Percentiles rank a stretch among this genome's conserved stretches.
Evolutionary conservation across 805 yeast species (phyloP).

Genomic region (Saccharomycopsis capsularis): DNA sequence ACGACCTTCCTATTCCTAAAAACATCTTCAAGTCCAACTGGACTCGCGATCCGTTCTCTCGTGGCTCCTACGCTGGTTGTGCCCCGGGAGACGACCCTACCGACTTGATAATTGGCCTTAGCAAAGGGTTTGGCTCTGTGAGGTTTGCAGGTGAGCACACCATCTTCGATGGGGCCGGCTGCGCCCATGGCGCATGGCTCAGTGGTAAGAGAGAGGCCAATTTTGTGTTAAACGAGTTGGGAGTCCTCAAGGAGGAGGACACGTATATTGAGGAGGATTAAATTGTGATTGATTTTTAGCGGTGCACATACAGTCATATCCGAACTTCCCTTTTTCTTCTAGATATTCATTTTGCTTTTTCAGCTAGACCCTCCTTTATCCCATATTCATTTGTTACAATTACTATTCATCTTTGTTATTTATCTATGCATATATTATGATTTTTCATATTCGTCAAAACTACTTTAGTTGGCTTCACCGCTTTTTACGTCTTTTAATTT

Average conservation of each 20-base stretch:
- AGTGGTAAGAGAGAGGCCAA: conserved; percentile 60
- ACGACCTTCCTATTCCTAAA: conserved; percentile 32
- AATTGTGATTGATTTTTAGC: too few relatives aligned
- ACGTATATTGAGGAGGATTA: conserved; percentile 11
- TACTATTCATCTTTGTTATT: too few relatives aligned
- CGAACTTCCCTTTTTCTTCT: too few relatives aligned
- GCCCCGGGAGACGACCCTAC: conserved; percentile 63
- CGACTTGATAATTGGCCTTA: conserved; percentile 54
- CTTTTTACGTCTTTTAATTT: too few relatives aligned
- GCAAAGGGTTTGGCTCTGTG: conserved; percentile 49
- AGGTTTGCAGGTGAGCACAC: conserved; percentile 94
- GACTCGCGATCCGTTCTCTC: conserved; percentile 70
- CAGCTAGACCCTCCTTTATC: too few relatives aligned
- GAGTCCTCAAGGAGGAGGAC: conserved; percentile 24
- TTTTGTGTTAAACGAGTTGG: conserved; percentile 27
- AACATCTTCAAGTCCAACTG: conserved; percentile 55
- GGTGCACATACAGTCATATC: too few relatives aligned
- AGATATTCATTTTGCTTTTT: too few relatives aligned
- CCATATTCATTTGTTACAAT: too few relatives aligned
- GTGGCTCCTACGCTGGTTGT: conserved; percentile 80
- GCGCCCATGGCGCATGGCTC: conserved; percentile 85
- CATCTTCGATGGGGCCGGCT: conserved; percentile 78
- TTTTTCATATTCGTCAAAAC: too few relatives aligned
- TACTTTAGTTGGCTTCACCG: too few relatives aligned
- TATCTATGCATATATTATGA: too few relatives aligned